Percentiles rank a stretch among this genome's conserved stretches.
These are phyloP conservation scores for Hyaloperonospora arabidopsidis DNA, from an alignment of 352 stramenopile genomes.

Conservation along the genomic window DNA sequence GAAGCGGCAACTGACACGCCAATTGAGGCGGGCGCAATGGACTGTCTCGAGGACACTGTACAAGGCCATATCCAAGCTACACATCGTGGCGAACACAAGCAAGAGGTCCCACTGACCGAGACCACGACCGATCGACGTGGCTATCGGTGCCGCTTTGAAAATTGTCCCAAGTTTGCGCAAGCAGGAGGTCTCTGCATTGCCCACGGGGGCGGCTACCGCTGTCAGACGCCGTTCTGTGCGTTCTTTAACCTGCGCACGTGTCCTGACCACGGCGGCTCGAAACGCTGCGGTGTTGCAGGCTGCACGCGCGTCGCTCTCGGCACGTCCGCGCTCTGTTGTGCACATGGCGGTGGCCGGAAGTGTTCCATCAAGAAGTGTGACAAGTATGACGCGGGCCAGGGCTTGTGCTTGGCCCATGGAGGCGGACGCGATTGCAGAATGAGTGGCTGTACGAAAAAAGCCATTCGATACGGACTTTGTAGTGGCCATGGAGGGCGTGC, in stretches of 20 bases:
- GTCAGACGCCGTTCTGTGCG: constrained; percentile 60
- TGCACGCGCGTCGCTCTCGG: constrained; percentile 51
- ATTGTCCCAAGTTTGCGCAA: constrained; percentile 55
- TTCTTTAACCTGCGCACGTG: constrained; percentile 69
- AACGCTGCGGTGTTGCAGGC: constrained; percentile 45
- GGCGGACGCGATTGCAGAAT: constrained; percentile 55
- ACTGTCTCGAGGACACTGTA: no score
- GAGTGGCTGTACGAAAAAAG: constrained; percentile 60
- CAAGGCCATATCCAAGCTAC: no score
- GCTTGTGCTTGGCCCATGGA: constrained; percentile 61
- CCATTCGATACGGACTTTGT: constrained; percentile 70
- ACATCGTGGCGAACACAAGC: background rate
- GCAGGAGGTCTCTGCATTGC: constrained; percentile 54
- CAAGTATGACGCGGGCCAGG: constrained; percentile 64
- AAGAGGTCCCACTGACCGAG: background rate
- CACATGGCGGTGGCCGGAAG: constrained; percentile 60
- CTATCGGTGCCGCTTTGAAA: constrained; percentile 42
- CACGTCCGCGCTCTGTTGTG: constrained; percentile 43
- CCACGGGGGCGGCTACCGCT: constrained; percentile 63
- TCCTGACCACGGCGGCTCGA: constrained; percentile 64
- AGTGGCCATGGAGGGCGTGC: constrained; percentile 63
- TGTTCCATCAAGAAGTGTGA: constrained; percentile 63
- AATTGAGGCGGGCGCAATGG: no score
- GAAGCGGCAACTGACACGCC: background rate
- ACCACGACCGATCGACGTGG: constrained; percentile 9